Conservation (phyloP, 148 eudicot genomes). For the Nyssa sinensis region DNA sequence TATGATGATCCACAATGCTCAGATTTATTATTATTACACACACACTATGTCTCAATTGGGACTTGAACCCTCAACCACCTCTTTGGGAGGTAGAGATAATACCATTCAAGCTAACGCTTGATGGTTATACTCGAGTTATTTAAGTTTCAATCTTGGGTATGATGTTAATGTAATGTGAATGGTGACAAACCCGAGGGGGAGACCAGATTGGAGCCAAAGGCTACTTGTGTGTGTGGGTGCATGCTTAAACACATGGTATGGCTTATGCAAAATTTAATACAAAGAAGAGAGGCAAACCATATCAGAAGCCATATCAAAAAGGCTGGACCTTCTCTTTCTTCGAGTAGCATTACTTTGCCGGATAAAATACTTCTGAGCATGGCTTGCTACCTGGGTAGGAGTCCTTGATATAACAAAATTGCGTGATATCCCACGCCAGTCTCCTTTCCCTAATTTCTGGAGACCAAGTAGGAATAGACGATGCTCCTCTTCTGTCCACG, state of each 20-base stretch:
- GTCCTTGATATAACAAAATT: slow-evolving; percentile 72
- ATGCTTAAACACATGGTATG: too few relatives aligned
- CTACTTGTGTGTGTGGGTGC: background rate
- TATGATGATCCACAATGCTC: background rate
- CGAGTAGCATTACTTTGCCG: slow-evolving; percentile 67
- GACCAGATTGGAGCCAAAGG: background rate
- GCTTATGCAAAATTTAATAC: background rate
- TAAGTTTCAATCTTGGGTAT: background rate
- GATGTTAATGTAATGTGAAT: background rate
- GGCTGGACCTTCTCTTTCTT: slow-evolving; percentile 84
- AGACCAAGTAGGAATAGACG: slow-evolving; percentile 77
- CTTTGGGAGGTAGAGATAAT: too few relatives aligned
- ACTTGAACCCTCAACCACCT: too few relatives aligned
- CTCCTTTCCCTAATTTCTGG: slow-evolving; percentile 82
- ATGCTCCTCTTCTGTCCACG: slow-evolving; percentile 97
- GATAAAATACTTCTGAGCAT: slow-evolving; percentile 88
- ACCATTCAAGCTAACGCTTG: too few relatives aligned
- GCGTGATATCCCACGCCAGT: slow-evolving; percentile 89
- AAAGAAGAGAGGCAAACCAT: slow-evolving; percentile 41
- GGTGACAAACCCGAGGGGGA: background rate
- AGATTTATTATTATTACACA: too few relatives aligned
- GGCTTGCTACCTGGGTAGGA: slow-evolving; percentile 95
- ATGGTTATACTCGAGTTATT: too few relatives aligned
- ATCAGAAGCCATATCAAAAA: slow-evolving; percentile 82
- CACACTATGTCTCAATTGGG: too few relatives aligned